Base-by-base conservation (phyloP, 768 basidiomycete genomes). In the Lentinula guzmanii region DNA sequence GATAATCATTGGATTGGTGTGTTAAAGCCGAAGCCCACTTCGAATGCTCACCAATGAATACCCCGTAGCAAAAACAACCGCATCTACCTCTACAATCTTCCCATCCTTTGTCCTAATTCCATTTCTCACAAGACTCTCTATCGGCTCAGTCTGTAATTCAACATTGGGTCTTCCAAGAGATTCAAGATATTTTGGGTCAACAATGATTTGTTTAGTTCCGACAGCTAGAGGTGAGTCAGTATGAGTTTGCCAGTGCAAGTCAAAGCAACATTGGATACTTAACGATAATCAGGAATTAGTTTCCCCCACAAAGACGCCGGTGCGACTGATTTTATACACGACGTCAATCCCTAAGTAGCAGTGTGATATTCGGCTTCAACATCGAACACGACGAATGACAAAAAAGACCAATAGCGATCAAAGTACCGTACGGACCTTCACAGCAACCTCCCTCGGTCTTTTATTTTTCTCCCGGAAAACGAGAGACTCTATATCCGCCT, bases 201-300 rank as follows among this genome's bases (percentile, higher is more conserved):
- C 75, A 35, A 89, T 81, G 21, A 87, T 78, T 45, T 86, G 78
- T 70, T 86, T 87, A 68, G 85, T 86, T 24, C 86, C 86, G 37
- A 81, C 77, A 50, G 79, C 84, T 84, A 61, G 13, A 24, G 41
- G 21, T 5, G 24, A 24, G 24, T 24, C 24, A 24, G 24, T 24
- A 24, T 24, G 24, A 24, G 24, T 24, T 24, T 24, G 24, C 1
- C 24, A 24, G 24, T 24, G 24, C 24, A 24, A 24, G 24, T 24
- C 24, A 24, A 24, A 24, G 24, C 24, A 43, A 45, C 8, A n/a
- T 34, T 21, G n/a, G 41, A 39, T 8, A 10, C 51, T 80, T 48
- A 67, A 83, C 84, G 72, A 72, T 82, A 84, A 10, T 73, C 70
- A 5, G 86, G 86, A 60, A 79, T 80, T 51, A 89, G 68, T 48